These are phyloP conservation scores for Logfia minima DNA, from an alignment of 129 eudicot species.

Conservation along the genomic window DNA sequence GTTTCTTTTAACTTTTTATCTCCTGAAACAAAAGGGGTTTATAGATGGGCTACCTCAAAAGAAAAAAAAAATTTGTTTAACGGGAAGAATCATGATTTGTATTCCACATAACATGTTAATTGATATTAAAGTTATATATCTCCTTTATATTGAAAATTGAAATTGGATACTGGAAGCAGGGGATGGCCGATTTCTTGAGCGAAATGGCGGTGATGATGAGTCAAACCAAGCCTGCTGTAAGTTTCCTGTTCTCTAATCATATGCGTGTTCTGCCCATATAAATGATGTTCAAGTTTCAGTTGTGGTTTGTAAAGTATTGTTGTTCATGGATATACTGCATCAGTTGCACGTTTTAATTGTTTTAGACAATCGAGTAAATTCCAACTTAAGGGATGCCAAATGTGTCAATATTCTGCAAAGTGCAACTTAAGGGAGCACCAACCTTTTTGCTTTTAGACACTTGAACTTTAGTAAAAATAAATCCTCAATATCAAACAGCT, in stretches of 20 bases:
- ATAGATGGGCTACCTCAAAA: neutral
- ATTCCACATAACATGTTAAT: constrained; percentile 1
- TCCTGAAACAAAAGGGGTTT: neutral
- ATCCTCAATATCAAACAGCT: constrained; percentile 1
- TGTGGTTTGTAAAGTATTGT: neutral
- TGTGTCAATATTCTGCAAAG: neutral
- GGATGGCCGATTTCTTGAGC: constrained; percentile 79
- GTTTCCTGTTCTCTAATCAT: constrained; percentile 20
- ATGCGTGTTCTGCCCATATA: neutral
- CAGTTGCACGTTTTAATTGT: neutral
- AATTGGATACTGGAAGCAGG: constrained; percentile 44
- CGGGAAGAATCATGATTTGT: constrained; percentile 3
- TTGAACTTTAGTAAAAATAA: constrained; percentile 1
- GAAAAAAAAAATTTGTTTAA: neutral
- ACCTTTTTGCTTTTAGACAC: neutral
- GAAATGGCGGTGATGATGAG: constrained; percentile 87
- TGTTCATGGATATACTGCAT: neutral
- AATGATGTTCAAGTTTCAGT: neutral
- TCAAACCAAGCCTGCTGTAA: constrained; percentile 63
- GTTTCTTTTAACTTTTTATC: neutral
- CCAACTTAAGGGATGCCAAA: constrained; percentile 6
- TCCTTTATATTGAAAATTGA: neutral
- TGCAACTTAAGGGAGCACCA: neutral
- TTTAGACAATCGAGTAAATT: neutral
- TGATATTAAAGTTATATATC: neutral